Percentiles rank a stretch among this genome's conserved stretches.
phyloP scores from a whole-genome alignment of 495 filamentous ascomycete species.

The Penicillium psychrofluorescens region DNA sequence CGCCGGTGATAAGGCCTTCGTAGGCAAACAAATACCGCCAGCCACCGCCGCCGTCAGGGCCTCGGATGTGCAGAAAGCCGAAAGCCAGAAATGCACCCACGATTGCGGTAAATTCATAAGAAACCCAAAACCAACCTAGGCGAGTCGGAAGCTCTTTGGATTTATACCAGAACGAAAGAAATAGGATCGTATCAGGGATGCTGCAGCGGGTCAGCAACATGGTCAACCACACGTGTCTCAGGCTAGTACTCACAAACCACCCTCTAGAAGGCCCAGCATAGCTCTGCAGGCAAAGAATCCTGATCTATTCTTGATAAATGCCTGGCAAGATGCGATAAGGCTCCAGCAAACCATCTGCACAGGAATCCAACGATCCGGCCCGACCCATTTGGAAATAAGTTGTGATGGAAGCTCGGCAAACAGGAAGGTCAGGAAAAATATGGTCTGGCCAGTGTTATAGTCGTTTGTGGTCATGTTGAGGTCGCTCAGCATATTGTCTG shows the following conservation, averaged over 20 bases:
- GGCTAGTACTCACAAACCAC: slow-evolving; percentile 45
- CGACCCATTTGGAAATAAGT: slow-evolving; percentile 63
- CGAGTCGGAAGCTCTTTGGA: slow-evolving; percentile 60
- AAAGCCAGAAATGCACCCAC: slow-evolving; percentile 63
- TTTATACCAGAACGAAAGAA: slow-evolving; percentile 73
- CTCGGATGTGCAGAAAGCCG: slow-evolving; percentile 62
- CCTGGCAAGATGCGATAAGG: slow-evolving; percentile 60
- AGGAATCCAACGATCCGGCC: slow-evolving; percentile 82
- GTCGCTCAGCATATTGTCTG: slow-evolving; percentile 61
- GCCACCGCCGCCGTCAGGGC: slow-evolving; percentile 49
- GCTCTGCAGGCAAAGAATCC: slow-evolving; percentile 60
- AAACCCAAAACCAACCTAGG: slow-evolving; percentile 64
- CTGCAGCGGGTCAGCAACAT: slow-evolving; percentile 7
- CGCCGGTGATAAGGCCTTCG: slow-evolving; percentile 45
- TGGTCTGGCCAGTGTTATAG: slow-evolving; percentile 72
- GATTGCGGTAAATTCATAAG: slow-evolving; percentile 59
- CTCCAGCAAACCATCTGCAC: slow-evolving; percentile 76
- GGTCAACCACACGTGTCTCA: background rate
- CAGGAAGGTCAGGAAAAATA: slow-evolving; percentile 61
- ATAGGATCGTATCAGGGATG: slow-evolving; percentile 50
- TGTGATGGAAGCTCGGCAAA: slow-evolving; percentile 68
- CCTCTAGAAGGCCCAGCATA: slow-evolving; percentile 67
- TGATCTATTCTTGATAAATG: slow-evolving; percentile 51
- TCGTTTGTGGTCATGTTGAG: slow-evolving; percentile 60
- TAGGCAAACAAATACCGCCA: slow-evolving; percentile 69